These are phyloP conservation scores for Dacryopinax primogenitus DNA, from an alignment of 768 basidiomycete genomes.

Conservation along the genomic window DNA sequence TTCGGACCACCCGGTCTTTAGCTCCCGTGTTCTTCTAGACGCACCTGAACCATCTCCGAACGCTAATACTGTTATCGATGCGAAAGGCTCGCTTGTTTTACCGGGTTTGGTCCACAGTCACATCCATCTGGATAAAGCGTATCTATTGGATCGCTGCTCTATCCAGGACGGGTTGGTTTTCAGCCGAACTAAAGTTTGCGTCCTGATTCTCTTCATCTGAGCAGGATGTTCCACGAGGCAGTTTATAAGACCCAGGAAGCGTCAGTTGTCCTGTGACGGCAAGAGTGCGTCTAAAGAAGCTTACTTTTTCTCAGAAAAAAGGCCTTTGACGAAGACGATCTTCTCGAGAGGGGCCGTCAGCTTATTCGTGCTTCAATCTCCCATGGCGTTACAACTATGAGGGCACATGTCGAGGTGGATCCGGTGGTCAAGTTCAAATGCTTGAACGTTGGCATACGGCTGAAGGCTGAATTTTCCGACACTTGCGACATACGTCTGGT, in stretches of 20 bases:
- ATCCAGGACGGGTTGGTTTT: not conserved
- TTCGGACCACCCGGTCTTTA: not conserved
- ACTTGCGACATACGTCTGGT: slow-evolving; percentile 46
- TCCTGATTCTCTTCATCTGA: not conserved
- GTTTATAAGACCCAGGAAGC: not conserved
- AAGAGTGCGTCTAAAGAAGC: not conserved
- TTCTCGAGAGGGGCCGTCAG: slow-evolving; percentile 40
- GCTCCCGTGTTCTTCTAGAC: too few relatives aligned
- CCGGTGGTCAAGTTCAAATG: slow-evolving; percentile 41
- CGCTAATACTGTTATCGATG: not conserved
- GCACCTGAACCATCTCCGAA: too few relatives aligned
- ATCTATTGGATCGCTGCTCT: not conserved
- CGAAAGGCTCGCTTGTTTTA: not conserved
- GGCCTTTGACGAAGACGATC: slow-evolving; percentile 26
- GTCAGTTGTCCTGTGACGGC: not conserved
- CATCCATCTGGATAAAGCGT: not conserved
- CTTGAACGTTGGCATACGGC: slow-evolving; percentile 38
- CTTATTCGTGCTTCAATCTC: slow-evolving; percentile 46
- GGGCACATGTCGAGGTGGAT: slow-evolving; percentile 58
- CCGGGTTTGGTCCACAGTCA: not conserved
- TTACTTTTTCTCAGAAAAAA: not conserved
- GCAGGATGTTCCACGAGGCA: not conserved
- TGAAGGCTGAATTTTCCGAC: slow-evolving; percentile 35
- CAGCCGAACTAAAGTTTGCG: not conserved
- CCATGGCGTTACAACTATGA: slow-evolving; percentile 51